Base-by-base conservation (phyloP, 2,329 filamentous ascomycete genomes). In the Monosporascus sp. region DNA sequence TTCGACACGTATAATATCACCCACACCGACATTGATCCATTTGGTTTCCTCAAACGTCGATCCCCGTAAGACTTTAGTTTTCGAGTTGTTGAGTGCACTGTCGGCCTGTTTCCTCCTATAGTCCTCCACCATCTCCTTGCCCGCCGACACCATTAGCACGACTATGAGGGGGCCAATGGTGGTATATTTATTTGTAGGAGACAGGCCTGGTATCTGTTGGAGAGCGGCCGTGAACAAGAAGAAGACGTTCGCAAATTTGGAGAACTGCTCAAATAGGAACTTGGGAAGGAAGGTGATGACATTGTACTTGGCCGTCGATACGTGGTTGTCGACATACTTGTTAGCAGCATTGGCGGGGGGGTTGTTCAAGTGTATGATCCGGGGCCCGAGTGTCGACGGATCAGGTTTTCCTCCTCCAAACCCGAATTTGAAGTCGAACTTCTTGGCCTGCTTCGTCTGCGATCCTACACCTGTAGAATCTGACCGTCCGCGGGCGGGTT, bases 231-330 rank as follows among this genome's bases (percentile, higher is more conserved):
- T 99, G 72, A 99, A 97, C 69, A 99, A 82, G 88, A 99, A 99
- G 78, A 99, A 99, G 67, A 99, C 74, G 74, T 99, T 99, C 77
- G 94, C 94, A 72, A 97, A 96, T 78, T 97, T 99, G 57, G 92
- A 97, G 74, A 99, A 99, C 70, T 99, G 94, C 72, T 99, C 94
- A 70, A 93, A 91, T 53, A 99, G 78, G 73, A 99, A 99, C 72
- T 99, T 99, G 49, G 94, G 94, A 18, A 97, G 69, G 71, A 99
- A 99, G 20, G 91, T 96, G 51, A 89, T 79, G 66, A 91, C 65
- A 70, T 97, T 99, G 82, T 99, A 99, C 73, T 99, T 99, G 58
- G 94, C 88, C 6, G 94, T 99, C 43, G 93, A 97, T 58, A 99
- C 88, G 71, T 97, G 91, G 69, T 99, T 99, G 80, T 96, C 89